phyloP scores from a whole-genome alignment of 129 eudicot species.

The Escallonia rubra region DNA sequence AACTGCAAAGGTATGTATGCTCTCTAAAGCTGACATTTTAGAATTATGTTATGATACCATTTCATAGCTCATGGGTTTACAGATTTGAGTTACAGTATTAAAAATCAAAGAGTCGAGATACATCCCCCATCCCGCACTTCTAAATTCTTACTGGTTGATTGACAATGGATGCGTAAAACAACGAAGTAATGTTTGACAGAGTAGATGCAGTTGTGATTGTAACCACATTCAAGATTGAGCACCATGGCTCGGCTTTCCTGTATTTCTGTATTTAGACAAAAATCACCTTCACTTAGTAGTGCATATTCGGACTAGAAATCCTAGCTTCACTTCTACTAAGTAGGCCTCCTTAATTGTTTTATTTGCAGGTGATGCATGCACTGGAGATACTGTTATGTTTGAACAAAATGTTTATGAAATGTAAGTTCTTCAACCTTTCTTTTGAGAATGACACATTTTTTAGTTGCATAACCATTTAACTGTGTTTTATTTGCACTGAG shows the following conservation, averaged over 20 bases:
- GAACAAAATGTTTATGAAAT: conserved; percentile 91
- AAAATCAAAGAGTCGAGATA: too few species aligned
- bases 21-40: neutral
- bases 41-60: neutral
- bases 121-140: too few species aligned
- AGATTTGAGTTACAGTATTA: too few species aligned
- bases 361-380: conserved; percentile 90
- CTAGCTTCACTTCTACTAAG: neutral
- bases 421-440: conserved; percentile 31
- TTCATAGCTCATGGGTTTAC: neutral
- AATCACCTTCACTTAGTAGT: too few species aligned
- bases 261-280: too few species aligned
- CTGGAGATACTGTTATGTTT: conserved; percentile 83
- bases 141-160: too few species aligned
- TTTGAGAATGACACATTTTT: neutral
- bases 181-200: too few species aligned
- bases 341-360: neutral
- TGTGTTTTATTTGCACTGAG: neutral
- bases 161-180: too few species aligned
- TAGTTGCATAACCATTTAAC: neutral
- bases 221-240: too few species aligned
- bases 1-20: conserved; percentile 66
- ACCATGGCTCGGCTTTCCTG: too few species aligned
- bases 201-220: too few species aligned
- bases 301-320: neutral